Percentiles rank a stretch among this genome's conserved stretches.
Evolutionary conservation across 129 eudicot genomes (phyloP).

Genomic region (Flaveria trinervia): DNA sequence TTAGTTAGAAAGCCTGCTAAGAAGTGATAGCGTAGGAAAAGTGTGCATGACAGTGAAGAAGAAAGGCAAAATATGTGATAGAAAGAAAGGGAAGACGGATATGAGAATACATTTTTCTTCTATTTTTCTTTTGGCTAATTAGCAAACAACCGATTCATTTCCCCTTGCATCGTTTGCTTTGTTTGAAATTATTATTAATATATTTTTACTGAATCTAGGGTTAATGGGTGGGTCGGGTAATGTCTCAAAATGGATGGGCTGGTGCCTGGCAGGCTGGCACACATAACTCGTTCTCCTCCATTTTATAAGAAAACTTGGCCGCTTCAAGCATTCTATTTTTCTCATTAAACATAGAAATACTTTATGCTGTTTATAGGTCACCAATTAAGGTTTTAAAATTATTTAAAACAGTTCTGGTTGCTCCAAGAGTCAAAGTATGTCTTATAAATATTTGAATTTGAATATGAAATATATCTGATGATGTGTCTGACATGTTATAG

Average conservation of each 20-base stretch:
- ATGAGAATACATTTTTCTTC: no score
- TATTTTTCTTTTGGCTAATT: background rate
- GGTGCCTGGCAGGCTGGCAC: background rate
- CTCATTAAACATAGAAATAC: background rate
- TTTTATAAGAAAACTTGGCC: background rate
- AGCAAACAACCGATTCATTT: background rate
- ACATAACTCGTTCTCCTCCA: background rate
- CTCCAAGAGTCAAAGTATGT: background rate
- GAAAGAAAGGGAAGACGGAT: background rate
- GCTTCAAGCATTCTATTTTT: no score
- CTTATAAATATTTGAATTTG: background rate
- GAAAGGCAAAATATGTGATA: background rate
- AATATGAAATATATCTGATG: background rate
- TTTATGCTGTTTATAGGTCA: no score
- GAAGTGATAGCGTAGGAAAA: no score
- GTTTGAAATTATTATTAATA: background rate
- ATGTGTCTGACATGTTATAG: background rate
- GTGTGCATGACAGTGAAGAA: background rate
- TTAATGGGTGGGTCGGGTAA: no score
- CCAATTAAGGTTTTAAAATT: background rate
- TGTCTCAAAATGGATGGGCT: background rate
- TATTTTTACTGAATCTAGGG: background rate
- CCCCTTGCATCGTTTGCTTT: background rate
- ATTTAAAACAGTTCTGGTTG: background rate
- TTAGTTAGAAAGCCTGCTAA: background rate